phyloP scores from a whole-genome alignment of 179 eudicot genomes.

The Drosera spatulata region DNA sequence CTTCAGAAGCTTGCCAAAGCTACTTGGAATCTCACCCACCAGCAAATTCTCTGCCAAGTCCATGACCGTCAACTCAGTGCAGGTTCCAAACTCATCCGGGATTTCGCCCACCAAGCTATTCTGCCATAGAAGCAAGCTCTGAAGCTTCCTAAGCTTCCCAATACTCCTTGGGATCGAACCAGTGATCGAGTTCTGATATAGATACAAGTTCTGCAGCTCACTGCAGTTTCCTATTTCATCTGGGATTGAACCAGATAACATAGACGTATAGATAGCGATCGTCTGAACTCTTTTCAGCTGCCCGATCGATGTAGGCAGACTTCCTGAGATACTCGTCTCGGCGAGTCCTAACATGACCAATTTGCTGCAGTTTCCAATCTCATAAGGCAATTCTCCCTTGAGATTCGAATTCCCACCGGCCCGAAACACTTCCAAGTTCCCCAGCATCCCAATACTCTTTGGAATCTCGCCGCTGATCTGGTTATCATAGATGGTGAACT shows the following conservation, averaged over 20 bases:
- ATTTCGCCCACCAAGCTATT: conserved; percentile 60
- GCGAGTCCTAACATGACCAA: conserved; percentile 60
- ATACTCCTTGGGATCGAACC: conserved; percentile 54
- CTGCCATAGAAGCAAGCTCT: conserved; percentile 74
- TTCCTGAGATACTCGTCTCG: conserved; percentile 71
- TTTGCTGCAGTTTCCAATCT: conserved; percentile 66
- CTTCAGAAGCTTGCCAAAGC: conserved; percentile 34
- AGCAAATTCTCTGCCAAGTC: conserved; percentile 62
- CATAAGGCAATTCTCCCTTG: conserved; percentile 53
- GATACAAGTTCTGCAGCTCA: conserved; percentile 52
- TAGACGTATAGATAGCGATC: conserved; percentile 60
- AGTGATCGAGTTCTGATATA: conserved; percentile 73
- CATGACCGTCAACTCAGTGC: conserved; percentile 41
- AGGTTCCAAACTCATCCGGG: conserved; percentile 58
- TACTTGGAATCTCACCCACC: conserved; percentile 60
- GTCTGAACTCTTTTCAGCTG: conserved; percentile 55
- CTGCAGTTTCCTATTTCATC: conserved; percentile 73
- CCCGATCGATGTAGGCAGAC: conserved; percentile 52
- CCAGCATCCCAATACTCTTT: conserved; percentile 39
- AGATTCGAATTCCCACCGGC: conserved; percentile 86
- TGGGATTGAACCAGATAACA: conserved; percentile 66
- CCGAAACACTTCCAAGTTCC: conserved; percentile 41
- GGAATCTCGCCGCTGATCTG: conserved; percentile 63
- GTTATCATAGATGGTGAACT: conserved; percentile 51
- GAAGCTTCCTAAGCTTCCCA: conserved; percentile 54